Evolutionary conservation across 1,284 basidiomycete species (phyloP), one percentile per base, ranked within the genome.

Genomic region (Irpex sp.): DNA sequence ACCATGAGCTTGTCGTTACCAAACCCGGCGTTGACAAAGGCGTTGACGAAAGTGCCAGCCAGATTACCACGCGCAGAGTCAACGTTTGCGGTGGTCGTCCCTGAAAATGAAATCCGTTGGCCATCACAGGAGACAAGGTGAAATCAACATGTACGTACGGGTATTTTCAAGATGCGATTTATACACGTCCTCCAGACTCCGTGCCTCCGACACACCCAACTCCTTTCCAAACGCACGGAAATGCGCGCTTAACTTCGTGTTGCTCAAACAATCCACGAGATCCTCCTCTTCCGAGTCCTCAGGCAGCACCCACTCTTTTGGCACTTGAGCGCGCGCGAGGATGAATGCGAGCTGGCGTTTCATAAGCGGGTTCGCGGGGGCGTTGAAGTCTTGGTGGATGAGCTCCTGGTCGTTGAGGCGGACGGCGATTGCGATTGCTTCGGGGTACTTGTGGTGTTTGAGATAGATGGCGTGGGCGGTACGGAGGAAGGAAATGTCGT

Each of bases 1-100:
- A 96, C 95, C 90, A 99, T 96, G 61, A 99, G 84, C 74, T 97
- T 98, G 74, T 99, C 97, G 73, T 99, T 99, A 18, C 96, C 96
- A 71, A 97, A 99, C 0, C 97, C 97, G 47, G 96, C 96, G 70
- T 99, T 99, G 62, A 98, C 97, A 67, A 99, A 99, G 1, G 95
- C 97, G 71, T 99, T 99, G 65, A 99, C 97, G 68, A 99, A 99
- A 1, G 96, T 97, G 7, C 94, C 92, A 1, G 97, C 96, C 59
- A 99, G 78, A 74, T 99, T 99, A 60, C 90, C 95, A 64, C 93
- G 84, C 14, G 96, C 96, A 12, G 96, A 98, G 72, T 98, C 96
- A 58, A 97, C 88, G 60, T 87, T 90, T 1, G 88, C 80, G 1
- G 86, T 80, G 2, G 84, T 76, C 28, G 85, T 78, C 67, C 85